Base-by-base conservation (phyloP, 257 asterid genomes). In the Craterostigma plantagineum region DNA sequence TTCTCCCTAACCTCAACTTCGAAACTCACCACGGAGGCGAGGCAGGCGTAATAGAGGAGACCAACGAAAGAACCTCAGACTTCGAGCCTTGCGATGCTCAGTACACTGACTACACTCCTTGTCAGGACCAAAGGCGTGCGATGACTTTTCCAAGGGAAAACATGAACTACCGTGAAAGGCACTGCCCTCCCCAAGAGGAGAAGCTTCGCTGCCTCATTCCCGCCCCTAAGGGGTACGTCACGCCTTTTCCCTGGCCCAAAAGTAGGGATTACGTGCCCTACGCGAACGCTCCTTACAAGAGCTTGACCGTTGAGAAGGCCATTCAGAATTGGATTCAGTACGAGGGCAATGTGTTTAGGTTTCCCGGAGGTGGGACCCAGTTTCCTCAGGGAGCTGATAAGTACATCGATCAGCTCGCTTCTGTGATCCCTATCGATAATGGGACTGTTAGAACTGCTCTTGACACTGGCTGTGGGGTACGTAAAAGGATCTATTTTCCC, bases 391-490 rank as follows among this genome's bases (percentile, higher is more conserved):
- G 97, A 17, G 97, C 97, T 37, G 97, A 87, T 60, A 82, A 78
- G 63, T 87, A 87, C 62, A 87, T 87, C 34, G 97, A 87, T 50
- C 97, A 82, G 63, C 87, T 87, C 53, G 95, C 97, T 63, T 66
- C 90, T 0, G 95, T 87, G 51, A 68, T 87, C 56, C 97, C 95
- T 3, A 78, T 82, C 33, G 78, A 61, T 1, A 77, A 81, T 43
- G 97, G 97, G 39, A 74, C 73, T 16, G 97, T 87, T 36, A 63
- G 93, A 44, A 81, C 97, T 30, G 95, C 95, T 0, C 50, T 87
- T 60, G 97, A 87, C 69, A 79, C 97, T 58, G 97, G 95, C 51
- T 87, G 95, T 52, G 95, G 97, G 91, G 97, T 86, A 87, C 37
- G 92, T 64, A 18, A 18, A 42, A 11, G 4, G 50, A 42, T 23